These are phyloP conservation scores for Agaricales sp. DNA, from an alignment of 1,284 basidiomycete species.

Conservation along the genomic window DNA sequence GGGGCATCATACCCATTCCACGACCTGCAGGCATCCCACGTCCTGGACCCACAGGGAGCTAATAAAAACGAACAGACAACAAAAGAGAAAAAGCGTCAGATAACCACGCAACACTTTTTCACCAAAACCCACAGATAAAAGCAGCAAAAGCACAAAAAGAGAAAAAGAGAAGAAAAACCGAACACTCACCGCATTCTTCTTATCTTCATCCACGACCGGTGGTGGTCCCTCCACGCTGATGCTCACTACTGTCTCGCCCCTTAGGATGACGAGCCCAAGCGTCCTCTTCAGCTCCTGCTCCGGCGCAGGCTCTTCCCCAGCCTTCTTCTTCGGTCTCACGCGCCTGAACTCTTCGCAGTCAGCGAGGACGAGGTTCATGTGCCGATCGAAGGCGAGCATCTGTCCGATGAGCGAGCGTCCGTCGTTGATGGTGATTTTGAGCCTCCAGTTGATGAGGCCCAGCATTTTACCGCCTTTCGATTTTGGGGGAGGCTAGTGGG, in stretches of 20 bases:
- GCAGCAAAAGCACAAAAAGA: slow-evolving; percentile 9
- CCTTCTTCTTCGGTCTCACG: slow-evolving; percentile 79
- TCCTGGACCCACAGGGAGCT: slow-evolving; percentile 88
- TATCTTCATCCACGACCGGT: slow-evolving; percentile 83
- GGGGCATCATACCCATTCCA: slow-evolving; percentile 94
- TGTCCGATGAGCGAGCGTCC: slow-evolving; percentile 92
- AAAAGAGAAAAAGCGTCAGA: slow-evolving; percentile 12
- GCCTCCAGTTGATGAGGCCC: slow-evolving; percentile 93
- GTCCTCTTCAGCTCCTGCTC: slow-evolving; percentile 95
- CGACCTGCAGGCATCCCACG: slow-evolving; percentile 93
- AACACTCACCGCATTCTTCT: slow-evolving; percentile 58
- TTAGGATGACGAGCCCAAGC: slow-evolving; percentile 89
- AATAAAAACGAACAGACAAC: slow-evolving; percentile 6
- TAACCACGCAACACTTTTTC: too few species aligned
- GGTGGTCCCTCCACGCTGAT: slow-evolving; percentile 95
- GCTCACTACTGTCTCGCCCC: slow-evolving; percentile 95
- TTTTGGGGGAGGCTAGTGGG: slow-evolving; percentile 74
- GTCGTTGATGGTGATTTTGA: slow-evolving; percentile 98
- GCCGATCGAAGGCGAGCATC: slow-evolving; percentile 98
- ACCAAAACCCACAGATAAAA: too few species aligned
- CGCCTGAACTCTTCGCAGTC: slow-evolving; percentile 95
- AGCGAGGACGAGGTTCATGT: slow-evolving; percentile 98
- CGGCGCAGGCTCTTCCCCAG: slow-evolving; percentile 68
- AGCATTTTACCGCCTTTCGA: slow-evolving; percentile 98
- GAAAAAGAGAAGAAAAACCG: slow-evolving; percentile 1